These are phyloP conservation scores for Tillandsia fasciculata DNA, from an alignment of 176 grass and related monocot genomes.

Conservation along the genomic window DNA sequence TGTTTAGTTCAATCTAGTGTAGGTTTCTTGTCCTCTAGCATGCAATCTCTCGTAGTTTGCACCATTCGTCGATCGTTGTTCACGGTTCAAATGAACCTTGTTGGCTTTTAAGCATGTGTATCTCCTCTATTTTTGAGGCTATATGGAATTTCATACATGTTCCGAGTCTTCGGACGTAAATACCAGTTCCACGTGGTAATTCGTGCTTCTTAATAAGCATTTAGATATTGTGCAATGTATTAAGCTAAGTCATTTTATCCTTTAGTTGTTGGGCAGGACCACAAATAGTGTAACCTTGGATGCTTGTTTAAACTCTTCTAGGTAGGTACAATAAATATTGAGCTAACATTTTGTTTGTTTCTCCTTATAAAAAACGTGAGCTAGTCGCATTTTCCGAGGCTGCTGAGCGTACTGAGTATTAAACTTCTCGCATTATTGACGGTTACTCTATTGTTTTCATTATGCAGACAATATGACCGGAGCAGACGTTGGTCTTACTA, in stretches of 20 bases:
- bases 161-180: no score
- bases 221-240: no score
- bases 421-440: neutral
- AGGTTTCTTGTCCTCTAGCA: no score
- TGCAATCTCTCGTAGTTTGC: neutral
- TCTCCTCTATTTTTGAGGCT: neutral
- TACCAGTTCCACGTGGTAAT: no score
- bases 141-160: neutral
- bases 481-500: slow-evolving; percentile 39
- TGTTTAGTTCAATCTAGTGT: no score
- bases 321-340: neutral
- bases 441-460: neutral
- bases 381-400: slow-evolving; percentile 1
- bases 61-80: neutral
- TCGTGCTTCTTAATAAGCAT: no score
- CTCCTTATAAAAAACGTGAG: neutral
- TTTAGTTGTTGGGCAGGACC: no score
- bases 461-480: slow-evolving; percentile 39
- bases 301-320: neutral
- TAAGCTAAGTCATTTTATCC: no score
- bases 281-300: no score
- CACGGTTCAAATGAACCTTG: neutral
- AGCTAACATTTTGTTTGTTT: neutral
- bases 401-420: neutral
- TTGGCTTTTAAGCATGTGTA: neutral